Conservation (phyloP, 345 rosid species). For the Lumnitzera littorea region DNA sequence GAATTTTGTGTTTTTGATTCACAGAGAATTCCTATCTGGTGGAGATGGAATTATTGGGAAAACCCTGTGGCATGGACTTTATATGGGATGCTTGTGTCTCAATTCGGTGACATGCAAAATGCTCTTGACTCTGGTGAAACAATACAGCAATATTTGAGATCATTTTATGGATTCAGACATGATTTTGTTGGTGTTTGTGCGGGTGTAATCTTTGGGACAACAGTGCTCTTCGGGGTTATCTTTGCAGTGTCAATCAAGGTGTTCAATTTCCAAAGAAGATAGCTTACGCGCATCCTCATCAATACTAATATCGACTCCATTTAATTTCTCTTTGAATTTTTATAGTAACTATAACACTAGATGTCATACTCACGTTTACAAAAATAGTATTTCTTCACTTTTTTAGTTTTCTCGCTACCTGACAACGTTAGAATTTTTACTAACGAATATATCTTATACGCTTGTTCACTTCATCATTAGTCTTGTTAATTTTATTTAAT, state of each 20-base stretch:
- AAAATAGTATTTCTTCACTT: too few relatives aligned
- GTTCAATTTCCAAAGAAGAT: constrained; percentile 22
- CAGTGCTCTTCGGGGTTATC: constrained; percentile 15
- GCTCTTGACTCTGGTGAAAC: constrained; percentile 9
- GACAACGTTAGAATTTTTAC: too few relatives aligned
- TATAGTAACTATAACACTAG: too few relatives aligned
- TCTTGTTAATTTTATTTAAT: too few relatives aligned
- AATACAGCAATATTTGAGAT: constrained; percentile 8
- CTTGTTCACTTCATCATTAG: too few relatives aligned
- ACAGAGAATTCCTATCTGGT: constrained; percentile 27
- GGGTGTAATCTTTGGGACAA: constrained; percentile 7
- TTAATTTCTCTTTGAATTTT: too few relatives aligned
- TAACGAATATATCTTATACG: too few relatives aligned
- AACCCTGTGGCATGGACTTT: constrained; percentile 22
- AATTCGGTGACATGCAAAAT: constrained; percentile 16
- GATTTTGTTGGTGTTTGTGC: constrained; percentile 19
- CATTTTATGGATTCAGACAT: constrained; percentile 15
- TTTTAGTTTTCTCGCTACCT: too few relatives aligned
- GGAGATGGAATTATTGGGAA: constrained; percentile 25
- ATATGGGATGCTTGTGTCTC: constrained; percentile 25
- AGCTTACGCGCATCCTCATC: background rate
- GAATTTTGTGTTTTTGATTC: too few relatives aligned
- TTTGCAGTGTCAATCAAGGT: constrained; percentile 15
- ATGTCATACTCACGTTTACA: too few relatives aligned
- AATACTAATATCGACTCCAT: background rate